Conservation (phyloP, 208 protist genomes). For the Novymonas esmeraldas region DNA sequence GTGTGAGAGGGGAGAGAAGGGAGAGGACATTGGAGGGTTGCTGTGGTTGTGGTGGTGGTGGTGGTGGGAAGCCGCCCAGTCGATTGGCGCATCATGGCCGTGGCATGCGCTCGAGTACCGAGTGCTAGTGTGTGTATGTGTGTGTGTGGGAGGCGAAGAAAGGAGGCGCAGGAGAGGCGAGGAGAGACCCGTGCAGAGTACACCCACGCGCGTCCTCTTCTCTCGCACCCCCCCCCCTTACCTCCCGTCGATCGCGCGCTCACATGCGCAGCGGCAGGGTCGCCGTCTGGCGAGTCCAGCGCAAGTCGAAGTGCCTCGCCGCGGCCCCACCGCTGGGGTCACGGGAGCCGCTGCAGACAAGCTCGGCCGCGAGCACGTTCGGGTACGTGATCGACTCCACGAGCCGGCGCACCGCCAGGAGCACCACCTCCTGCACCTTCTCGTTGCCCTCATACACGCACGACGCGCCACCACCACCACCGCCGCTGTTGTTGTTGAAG, state of each 20-base stretch:
- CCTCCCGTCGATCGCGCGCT: not conserved
- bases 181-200: not conserved
- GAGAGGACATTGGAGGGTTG: not conserved
- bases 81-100: no score
- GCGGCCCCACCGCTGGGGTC: not conserved
- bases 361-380: conserved; percentile 52
- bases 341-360: conserved; percentile 4
- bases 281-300: conserved; percentile 53
- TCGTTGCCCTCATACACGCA: conserved; percentile 48
- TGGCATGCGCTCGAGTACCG: no score
- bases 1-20: not conserved
- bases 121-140: no score
- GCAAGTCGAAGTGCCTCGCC: conserved; percentile 21
- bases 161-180: not conserved
- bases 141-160: not conserved
- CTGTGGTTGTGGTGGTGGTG: not conserved
- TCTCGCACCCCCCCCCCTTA: not conserved
- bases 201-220: not conserved
- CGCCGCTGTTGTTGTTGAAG: conserved; percentile 1
- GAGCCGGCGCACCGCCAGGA: conserved; percentile 55
- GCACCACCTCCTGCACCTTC: conserved; percentile 78
- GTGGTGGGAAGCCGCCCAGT: no score
- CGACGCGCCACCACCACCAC: not conserved
- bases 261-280: conserved; percentile 53
- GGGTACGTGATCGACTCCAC: conserved; percentile 73